Evolutionary conservation across 208 protist species (phyloP), one percentile per base, ranked within the genome.

Genomic region (Polymyxa betae): DNA sequence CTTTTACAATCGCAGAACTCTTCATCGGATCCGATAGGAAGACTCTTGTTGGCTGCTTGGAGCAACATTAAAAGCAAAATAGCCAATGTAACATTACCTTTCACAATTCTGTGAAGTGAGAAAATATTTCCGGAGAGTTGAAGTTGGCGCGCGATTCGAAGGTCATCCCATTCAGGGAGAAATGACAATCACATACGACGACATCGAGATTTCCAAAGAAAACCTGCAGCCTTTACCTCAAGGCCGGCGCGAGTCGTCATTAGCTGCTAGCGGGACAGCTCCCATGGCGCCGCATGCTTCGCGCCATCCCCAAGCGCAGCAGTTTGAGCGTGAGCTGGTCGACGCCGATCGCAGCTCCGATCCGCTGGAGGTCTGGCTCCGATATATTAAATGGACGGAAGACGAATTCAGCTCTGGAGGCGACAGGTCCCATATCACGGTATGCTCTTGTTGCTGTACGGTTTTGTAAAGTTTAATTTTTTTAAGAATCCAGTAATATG

Each of bases 351-450:
- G n/a, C n/a, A n/a, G 72, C 5, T n/a, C 72, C 72, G 72, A 82
- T n/a, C 72, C 72, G 72, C 72, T 82, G 5, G 10, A 35, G 40
- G n/a, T 35, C n/a, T 82, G 72, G 72, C 40, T 35, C 5, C 5
- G 72, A 43, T 82, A 82, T 82, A 82, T 82, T n/a, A 82, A 82
- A n/a, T 82, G 72, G 72, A 82, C 72, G 5, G 72, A 82, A 82
- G 72, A 82, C 5, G 72, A 35, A 82, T 82, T 82, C n/a, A n/a
- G 5, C 16, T 82, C 72, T 35, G 72, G 72, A 20, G 72, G 72
- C n/a, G 72, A 82, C 72, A 5, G 72, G 5, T 82, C 72, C 72
- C 72, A 82, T 43, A 20, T 82, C 5, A 82, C 72, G 35, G 72
- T 82, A 40, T 82, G 72, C 29, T 29, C 29, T 16, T 29, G 54